Evolutionary conservation across 2,329 filamentous ascomycete genomes (phyloP), one percentile per base, ranked within the genome.

Genomic region (Laburnicola sp.): DNA sequence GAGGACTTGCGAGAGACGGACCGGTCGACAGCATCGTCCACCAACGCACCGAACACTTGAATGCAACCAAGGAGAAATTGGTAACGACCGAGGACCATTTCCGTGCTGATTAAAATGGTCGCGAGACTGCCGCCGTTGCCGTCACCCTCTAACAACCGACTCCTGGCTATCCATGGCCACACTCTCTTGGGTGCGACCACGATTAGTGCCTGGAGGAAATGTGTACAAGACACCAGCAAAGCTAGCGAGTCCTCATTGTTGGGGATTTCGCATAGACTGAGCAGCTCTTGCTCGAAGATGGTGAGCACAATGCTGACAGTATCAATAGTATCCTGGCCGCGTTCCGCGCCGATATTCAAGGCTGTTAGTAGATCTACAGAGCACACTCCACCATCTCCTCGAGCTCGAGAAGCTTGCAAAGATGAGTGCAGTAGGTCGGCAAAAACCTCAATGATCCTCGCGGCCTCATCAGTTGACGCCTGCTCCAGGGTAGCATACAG

Each of bases 81-180:
- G 61, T 91, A 95, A 46, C 86, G 83, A 45, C 88, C 88, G 3
- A 82, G 81, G 2, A 88, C 84, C 50, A 96, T 82, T 66, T 99
- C 94, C 2, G 91, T 83, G 23, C 85, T 86, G n/a, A 89, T 89
- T 2, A 95, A 83, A 45, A 97, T 86, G 43, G 85, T 85, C 34
- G 86, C 84, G 54, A 99, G 80, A 54, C 88, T 86, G 8, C 91
- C 89, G 10, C 86, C 86, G 56, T 86, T 86, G 7, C 89, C 86
- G 59, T 91, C 86, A 4, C 86, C 83, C 60, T 88, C 88, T 39
- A 99, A 79, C 16, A 99, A 77, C 56, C 86, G 85, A 69, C 90
- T 95, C 50, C 90, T 85, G 3, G 87, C 85, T 63, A 99, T 81
- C 69, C 93, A 89, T 3, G 93, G 91, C 92, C 94, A 97, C 4